Base-by-base conservation (phyloP, 345 rosid species). In the Bruguiera parviflora region DNA sequence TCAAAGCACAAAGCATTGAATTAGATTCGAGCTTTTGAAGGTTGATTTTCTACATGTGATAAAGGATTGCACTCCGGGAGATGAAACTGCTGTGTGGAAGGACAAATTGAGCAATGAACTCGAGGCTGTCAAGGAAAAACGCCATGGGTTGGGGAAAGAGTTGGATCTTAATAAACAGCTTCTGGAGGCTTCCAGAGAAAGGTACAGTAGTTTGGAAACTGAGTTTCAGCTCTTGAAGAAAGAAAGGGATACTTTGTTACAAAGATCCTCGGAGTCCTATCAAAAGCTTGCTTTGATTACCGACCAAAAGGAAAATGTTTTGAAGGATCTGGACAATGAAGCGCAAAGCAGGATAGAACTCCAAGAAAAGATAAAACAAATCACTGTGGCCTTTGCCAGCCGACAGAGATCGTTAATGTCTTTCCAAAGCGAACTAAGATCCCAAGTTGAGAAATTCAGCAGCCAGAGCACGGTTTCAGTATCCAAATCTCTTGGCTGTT, bases 321-420 rank as follows among this genome's bases (percentile, higher is more conserved):
- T 85, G 82, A 86, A 80, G 71, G 90, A 88, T 66, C 75, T 89
- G 68, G 84, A 79, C 69, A 62, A 53, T 49, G 92, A 89, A 87
- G 78, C 81, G n/a, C 80, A 68, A 71, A 78, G 87, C 72, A 88
- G 90, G 77, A 87, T 81, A 71, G 75, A 71, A 68, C 82, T 94
- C 2, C 88, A 87, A 74, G 92, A 85, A 76, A 90, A 91, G 81
- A 79, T 91, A 22, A 89, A 87, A 83, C 81, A 84, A 67, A 83
- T 94, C 65, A 81, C 85, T 74, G 67, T 71, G 13, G 89, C 91
- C 63, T 88, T 94, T 37, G 84, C 86, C 21, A 76, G 68, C 20
- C 78, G 92, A 67, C 93, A 91, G 77, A 88, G 65, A 51, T 87
- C 92, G 53, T 73, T 84, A 1, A 56, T 78, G 69, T 82, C 92